These are phyloP conservation scores for Mucor racemosus DNA, from an alignment of 371 early-diverging fungal species.

Conservation along the genomic window DNA sequence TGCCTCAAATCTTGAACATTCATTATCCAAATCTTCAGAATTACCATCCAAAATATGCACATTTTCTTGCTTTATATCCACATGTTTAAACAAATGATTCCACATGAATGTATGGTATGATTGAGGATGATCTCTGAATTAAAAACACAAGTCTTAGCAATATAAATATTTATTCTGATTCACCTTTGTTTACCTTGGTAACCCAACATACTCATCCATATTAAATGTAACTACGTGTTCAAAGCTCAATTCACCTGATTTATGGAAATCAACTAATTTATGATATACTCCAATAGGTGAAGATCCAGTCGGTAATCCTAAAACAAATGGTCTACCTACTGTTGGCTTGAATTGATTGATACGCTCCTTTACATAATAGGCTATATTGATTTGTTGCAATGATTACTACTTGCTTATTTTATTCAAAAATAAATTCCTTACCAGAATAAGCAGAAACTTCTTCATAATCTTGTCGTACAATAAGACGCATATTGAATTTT, in stretches of 20 bases:
- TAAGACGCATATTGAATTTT: slow-evolving; percentile 58
- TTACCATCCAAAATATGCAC: slow-evolving; percentile 70
- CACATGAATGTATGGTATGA: slow-evolving; percentile 71
- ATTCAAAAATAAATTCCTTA: slow-evolving; percentile 10
- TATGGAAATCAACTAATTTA: slow-evolving; percentile 58
- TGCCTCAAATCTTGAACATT: slow-evolving; percentile 65
- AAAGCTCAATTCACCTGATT: slow-evolving; percentile 56
- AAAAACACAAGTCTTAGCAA: not conserved
- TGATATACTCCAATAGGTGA: slow-evolving; percentile 68
- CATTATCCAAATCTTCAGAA: slow-evolving; percentile 64
- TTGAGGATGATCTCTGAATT: slow-evolving; percentile 59
- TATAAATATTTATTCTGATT: not conserved
- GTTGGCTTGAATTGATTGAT: slow-evolving; percentile 67
- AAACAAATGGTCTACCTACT: slow-evolving; percentile 61
- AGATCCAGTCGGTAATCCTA: slow-evolving; percentile 70
- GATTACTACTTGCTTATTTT: not conserved
- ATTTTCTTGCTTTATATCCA: slow-evolving; percentile 61
- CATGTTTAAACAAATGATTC: slow-evolving; percentile 68
- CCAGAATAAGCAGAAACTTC: slow-evolving; percentile 63
- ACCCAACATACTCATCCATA: slow-evolving; percentile 67
- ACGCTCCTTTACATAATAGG: slow-evolving; percentile 64
- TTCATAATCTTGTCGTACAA: slow-evolving; percentile 67
- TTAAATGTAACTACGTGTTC: slow-evolving; percentile 62
- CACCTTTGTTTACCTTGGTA: slow-evolving; percentile 35
- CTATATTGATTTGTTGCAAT: slow-evolving; percentile 18